Percentiles rank a stretch among this genome's conserved stretches.
These are phyloP conservation scores for Penicillium taxi DNA, from an alignment of 495 filamentous ascomycete species.

Conservation along the genomic window DNA sequence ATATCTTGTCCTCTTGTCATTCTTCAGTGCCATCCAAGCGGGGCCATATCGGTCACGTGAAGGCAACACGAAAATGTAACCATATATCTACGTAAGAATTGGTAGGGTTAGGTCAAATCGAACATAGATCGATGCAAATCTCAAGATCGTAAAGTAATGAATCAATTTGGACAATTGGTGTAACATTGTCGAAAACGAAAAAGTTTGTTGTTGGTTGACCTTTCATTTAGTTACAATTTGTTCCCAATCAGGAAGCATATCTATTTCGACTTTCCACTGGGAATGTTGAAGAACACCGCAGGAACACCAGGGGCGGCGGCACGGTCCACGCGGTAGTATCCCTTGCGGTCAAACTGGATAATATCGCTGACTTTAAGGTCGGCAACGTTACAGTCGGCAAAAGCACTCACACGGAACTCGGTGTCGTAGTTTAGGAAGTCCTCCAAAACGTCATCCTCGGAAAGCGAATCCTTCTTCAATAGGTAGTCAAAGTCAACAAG, in stretches of 20 bases:
- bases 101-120: too few species aligned
- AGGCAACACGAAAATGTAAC: too few species aligned
- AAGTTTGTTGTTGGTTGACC: background rate
- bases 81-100: too few species aligned
- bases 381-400: conserved; percentile 74
- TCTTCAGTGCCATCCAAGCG: too few species aligned
- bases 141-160: too few species aligned
- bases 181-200: too few species aligned
- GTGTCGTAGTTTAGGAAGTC: conserved; percentile 71
- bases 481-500: conserved; percentile 88
- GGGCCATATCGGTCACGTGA: too few species aligned
- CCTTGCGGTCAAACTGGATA: conserved; percentile 89
- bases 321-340: conserved; percentile 75
- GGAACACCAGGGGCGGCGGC: conserved; percentile 50
- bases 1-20: too few species aligned
- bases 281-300: conserved; percentile 72
- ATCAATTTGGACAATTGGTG: too few species aligned
- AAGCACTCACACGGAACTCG: conserved; percentile 62
- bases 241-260: background rate
- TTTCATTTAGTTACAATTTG: background rate
- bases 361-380: conserved; percentile 73
- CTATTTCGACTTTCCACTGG: conserved; percentile 51
- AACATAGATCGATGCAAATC: too few species aligned
- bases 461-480: conserved; percentile 83
- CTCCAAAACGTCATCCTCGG: conserved; percentile 73